Base-by-base conservation (phyloP, 1,284 basidiomycete species). In the Cryptococcus floricola region DNA sequence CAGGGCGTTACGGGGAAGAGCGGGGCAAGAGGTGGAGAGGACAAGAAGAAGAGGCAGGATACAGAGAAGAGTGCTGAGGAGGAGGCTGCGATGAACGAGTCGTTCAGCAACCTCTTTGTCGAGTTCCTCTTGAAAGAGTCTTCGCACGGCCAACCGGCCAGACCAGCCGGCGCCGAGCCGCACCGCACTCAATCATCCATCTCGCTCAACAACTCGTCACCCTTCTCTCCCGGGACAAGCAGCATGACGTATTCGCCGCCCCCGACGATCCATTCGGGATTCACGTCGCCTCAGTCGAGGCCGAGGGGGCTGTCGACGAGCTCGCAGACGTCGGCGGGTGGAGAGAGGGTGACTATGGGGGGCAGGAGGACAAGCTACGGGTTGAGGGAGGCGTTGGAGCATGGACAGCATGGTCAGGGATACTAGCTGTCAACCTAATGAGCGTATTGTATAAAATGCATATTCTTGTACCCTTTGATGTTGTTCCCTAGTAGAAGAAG, bases 51-150 rank as follows among this genome's bases (percentile, higher is more conserved):
- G 87, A 88, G 64, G 85, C 88, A 75, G 86, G 87, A 23, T 85
- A 89, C 61, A 19, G 68, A 65, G 52, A 50, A 72, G 55, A 66
- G 60, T 54, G 68, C 68, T 28, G 71, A 74, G 39, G 75, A 77
- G 38, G 71, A 73, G 53, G 75, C 72, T 16, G 69, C 71, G 7
- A 76, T 76, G 62, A 78, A 76, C 62, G 77, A 95, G 90, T 92
- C 90, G 0, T 96, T 96, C 79, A 92, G 89, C 44, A 88, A 91
- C 53, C 82, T 95, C 13, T 97, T 91, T 85, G 92, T 97, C 50
- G 93, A 97, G 76, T 97, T 94, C 71, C 82, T 97, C 3, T 85
- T 96, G 62, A 93, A 91, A 42, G 91, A 95, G 79, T 86, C 91
- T 0, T 83, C 83, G 3, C 76, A 77, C 58, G 75, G 75, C 9